A percentile compares a stretch with the other conserved stretches of the same genome.
Evolutionary conservation across 805 yeast genomes (phyloP).

Genomic region (Saccharomycopsis babjevae): DNA sequence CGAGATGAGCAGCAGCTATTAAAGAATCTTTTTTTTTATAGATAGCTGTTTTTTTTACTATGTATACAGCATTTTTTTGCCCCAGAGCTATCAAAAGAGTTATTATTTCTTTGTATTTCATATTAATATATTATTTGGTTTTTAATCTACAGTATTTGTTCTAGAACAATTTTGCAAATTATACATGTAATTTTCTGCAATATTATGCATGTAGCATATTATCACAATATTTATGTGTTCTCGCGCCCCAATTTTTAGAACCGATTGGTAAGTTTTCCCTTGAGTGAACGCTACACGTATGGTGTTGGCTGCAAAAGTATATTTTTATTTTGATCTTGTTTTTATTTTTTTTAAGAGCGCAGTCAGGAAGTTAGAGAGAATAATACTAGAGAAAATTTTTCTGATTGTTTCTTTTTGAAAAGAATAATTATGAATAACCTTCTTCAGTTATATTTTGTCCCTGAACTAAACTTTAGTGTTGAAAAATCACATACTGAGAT

Average conservation of each 20-base stretch:
- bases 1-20: slow-evolving; percentile 12
- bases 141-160: background rate
- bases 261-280: background rate
- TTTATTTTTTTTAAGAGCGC: background rate
- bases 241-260: background rate
- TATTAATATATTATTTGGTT: background rate
- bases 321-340: background rate
- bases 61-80: background rate
- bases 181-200: background rate
- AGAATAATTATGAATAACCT: background rate
- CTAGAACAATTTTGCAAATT: no score
- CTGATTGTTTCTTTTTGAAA: background rate
- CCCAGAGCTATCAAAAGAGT: background rate
- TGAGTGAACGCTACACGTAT: background rate
- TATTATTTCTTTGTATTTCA: background rate
- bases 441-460: background rate
- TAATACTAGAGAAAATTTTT: background rate
- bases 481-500: no score
- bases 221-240: background rate
- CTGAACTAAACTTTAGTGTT: background rate
- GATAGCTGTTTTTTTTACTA: background rate
- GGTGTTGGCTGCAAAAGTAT: background rate
- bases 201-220: background rate
- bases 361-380: background rate
- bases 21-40: background rate